phyloP scores from a whole-genome alignment of 208 protist species.

The Trypanosoma melophagium region DNA sequence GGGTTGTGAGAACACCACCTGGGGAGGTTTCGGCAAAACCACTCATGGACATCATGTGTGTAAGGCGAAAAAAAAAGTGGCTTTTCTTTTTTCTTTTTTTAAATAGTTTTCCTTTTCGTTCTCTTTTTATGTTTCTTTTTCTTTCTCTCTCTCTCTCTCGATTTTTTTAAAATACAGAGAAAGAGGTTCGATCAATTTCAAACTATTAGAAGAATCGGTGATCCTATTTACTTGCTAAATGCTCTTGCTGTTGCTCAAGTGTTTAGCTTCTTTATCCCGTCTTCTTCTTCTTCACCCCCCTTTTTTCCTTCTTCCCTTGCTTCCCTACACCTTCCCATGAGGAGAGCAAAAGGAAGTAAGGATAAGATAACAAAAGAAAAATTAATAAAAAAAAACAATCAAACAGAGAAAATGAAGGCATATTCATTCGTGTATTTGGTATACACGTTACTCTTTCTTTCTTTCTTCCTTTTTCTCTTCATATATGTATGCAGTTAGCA shows the following conservation, averaged over 20 bases:
- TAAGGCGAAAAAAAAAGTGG: not conserved
- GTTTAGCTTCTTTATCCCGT: not conserved
- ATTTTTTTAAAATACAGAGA: too few relatives aligned
- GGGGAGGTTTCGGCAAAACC: constrained; percentile 12
- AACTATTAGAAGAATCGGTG: too few relatives aligned
- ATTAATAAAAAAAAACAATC: not conserved
- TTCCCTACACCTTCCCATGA: constrained; percentile 5
- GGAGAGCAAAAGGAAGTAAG: not conserved
- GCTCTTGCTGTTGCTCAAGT: not conserved
- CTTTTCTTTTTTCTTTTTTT: constrained; percentile 5
- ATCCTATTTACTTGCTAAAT: too few relatives aligned
- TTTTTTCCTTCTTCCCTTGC: not conserved
- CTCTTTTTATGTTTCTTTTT: too few relatives aligned
- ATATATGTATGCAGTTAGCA: too few relatives aligned
- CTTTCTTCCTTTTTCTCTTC: too few relatives aligned
- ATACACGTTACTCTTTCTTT: too few relatives aligned
- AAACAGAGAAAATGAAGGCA: not conserved
- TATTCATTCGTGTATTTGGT: too few relatives aligned
- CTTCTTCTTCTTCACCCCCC: constrained; percentile 10
- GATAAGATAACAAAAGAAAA: not conserved
- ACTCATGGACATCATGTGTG: constrained; percentile 17
- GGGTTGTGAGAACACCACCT: constrained; percentile 15
- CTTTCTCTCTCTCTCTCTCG: too few relatives aligned
- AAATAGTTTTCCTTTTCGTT: not conserved
- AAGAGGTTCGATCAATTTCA: too few relatives aligned